Percentiles rank a stretch among this genome's conserved stretches.
These are phyloP conservation scores for Pseudisothecium myosuroides DNA, from an alignment of 225 moss, liverwort and hornwort genomes.

Conservation along the genomic window DNA sequence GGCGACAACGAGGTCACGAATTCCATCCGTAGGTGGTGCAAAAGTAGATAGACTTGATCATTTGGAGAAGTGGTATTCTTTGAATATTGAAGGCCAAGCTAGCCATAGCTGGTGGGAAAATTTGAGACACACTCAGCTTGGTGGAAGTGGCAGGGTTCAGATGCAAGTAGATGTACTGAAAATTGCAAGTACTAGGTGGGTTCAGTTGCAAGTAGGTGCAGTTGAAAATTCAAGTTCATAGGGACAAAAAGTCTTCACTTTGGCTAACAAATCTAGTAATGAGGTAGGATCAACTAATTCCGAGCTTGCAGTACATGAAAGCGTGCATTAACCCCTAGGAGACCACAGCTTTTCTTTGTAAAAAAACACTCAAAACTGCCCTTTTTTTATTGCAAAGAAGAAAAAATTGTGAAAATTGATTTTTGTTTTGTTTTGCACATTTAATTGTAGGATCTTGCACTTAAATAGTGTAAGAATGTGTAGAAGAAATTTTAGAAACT, in stretches of 20 bases:
- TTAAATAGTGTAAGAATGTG: too few species aligned
- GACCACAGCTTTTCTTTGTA: fast-evolving
- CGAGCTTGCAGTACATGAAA: not conserved
- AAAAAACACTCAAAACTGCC: too few species aligned
- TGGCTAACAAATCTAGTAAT: not conserved
- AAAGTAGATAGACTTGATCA: not conserved
- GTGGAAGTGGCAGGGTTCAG: not conserved
- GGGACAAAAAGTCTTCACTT: not conserved
- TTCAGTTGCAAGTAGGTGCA: not conserved
- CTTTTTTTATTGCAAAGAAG: too few species aligned
- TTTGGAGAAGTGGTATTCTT: not conserved
- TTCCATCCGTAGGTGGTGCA: not conserved
- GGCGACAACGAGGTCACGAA: not conserved
- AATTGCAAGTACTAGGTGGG: too few species aligned
- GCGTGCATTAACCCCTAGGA: fast-evolving
- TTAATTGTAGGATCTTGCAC: too few species aligned
- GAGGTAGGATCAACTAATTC: not conserved
- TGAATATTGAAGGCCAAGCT: not conserved
- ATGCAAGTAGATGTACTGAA: not conserved
- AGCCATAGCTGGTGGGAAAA: not conserved
- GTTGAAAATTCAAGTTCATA: not conserved
- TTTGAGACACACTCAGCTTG: not conserved
- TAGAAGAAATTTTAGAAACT: not conserved
- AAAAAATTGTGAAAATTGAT: too few species aligned
- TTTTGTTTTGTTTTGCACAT: too few species aligned